phyloP scores from a whole-genome alignment of 441 rosid genomes.

The Jatropha multifida region DNA sequence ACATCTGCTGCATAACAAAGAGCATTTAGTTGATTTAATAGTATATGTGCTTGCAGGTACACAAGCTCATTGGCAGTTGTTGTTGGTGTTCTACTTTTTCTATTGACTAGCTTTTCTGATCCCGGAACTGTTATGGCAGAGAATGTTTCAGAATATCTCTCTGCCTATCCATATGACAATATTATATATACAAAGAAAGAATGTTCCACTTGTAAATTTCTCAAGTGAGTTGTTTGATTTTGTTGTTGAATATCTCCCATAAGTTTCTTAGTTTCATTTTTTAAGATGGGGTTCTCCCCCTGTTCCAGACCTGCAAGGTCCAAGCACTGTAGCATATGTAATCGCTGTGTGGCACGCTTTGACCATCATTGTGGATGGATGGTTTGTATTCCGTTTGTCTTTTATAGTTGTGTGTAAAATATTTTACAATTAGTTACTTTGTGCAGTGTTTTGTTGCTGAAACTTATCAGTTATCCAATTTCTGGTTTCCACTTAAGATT shows the following conservation, averaged over 20 bases:
- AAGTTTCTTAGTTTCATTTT: conserved; percentile 11
- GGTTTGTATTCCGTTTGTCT: conserved; percentile 36
- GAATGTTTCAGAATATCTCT: conserved; percentile 61
- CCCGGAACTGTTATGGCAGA: conserved; percentile 74
- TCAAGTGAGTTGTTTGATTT: conserved; percentile 57
- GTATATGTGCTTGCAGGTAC: conserved; percentile 54
- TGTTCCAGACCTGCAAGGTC: conserved; percentile 88
- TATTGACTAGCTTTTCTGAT: conserved; percentile 87
- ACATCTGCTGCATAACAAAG: not conserved
- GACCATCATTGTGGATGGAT: conserved; percentile 97
- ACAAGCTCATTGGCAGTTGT: conserved; percentile 65
- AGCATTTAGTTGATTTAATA: conserved; percentile 1
- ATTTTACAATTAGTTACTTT: not conserved
- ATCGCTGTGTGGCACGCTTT: conserved; percentile 89
- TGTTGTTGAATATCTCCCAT: conserved; percentile 1
- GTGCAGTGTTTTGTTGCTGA: conserved; percentile 6
- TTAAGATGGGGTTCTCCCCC: conserved; percentile 7
- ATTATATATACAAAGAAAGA: conserved; percentile 69
- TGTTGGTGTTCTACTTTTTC: conserved; percentile 69
- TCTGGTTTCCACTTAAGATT: not conserved
- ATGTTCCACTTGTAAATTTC: conserved; percentile 81
- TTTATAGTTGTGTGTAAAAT: conserved; percentile 2
- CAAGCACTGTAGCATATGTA: conserved; percentile 91
- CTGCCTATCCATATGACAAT: conserved; percentile 80
- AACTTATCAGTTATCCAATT: not conserved